Conservation (phyloP, 2,329 filamentous ascomycete species). For the Aspergillus phoenicis region DNA sequence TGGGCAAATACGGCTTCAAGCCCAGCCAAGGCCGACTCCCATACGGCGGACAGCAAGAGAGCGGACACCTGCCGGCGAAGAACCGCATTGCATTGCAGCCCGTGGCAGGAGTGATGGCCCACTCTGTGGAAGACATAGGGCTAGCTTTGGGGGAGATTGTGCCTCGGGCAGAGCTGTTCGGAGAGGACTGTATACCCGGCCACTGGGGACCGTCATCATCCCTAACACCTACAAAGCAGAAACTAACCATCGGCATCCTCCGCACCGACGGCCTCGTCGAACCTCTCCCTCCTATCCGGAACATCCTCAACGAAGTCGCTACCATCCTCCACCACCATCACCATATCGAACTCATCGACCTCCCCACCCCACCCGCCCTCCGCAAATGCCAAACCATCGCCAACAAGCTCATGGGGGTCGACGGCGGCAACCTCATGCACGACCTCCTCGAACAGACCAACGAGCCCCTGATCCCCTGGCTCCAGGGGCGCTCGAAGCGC, state of each 20-base stretch:
- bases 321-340: constrained; percentile 33
- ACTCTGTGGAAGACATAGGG: constrained; percentile 43
- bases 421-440: constrained; percentile 60
- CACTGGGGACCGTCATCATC: constrained; percentile 37
- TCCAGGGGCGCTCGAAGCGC: constrained; percentile 55
- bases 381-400: constrained; percentile 59
- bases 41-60: constrained; percentile 54
- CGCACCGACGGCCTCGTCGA: constrained; percentile 44
- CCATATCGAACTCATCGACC: constrained; percentile 61
- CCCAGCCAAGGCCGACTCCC: constrained; percentile 53
- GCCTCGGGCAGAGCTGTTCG: constrained; percentile 57
- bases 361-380: constrained; percentile 57
- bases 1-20: constrained; percentile 56
- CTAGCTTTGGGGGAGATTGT: constrained; percentile 56
- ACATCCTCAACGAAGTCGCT: constrained; percentile 44
- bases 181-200: constrained; percentile 49
- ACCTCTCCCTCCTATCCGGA: constrained; percentile 44
- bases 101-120: constrained; percentile 47
- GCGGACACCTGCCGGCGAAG: constrained; percentile 50
- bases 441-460: constrained; percentile 58
- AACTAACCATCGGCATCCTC: constrained; percentile 47
- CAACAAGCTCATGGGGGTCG: constrained; percentile 60
- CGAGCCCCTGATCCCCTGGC: constrained; percentile 64
- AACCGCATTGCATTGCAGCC: constrained; percentile 56
- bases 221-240: constrained; percentile 24